phyloP scores from a whole-genome alignment of 345 rosid species.

The Camelina hispida region DNA sequence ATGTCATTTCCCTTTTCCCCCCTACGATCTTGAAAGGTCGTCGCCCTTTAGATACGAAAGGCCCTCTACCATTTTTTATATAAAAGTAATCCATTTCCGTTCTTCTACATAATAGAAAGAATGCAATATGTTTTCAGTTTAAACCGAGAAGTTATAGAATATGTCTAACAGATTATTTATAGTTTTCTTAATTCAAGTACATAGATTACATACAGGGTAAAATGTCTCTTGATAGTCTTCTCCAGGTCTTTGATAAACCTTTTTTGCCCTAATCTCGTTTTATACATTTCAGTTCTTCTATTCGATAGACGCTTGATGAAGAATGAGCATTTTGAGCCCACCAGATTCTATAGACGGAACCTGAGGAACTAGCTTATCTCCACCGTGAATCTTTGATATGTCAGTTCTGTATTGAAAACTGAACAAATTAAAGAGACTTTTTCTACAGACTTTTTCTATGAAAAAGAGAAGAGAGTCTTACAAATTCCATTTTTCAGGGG shows the following conservation, averaged over 20 bases:
- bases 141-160: not conserved
- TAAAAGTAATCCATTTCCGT: constrained; percentile 17
- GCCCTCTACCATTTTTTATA: constrained; percentile 3
- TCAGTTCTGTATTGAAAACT: too few relatives aligned
- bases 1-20: constrained; percentile 34
- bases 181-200: not conserved
- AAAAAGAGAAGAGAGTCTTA: too few relatives aligned
- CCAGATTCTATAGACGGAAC: not conserved
- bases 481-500: too few relatives aligned
- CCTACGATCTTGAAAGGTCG: constrained; percentile 42
- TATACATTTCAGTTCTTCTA: not conserved
- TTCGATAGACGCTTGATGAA: not conserved
- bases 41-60: constrained; percentile 12
- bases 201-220: too few relatives aligned
- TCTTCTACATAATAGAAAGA: not conserved
- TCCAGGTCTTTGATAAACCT: not conserved
- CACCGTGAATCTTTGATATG: not conserved
- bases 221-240: not conserved
- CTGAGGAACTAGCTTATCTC: not conserved
- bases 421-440: too few relatives aligned
- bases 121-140: constrained; percentile 14
- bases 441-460: too few relatives aligned
- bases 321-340: not conserved
- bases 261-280: not conserved
- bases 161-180: not conserved